Evolutionary conservation across 2,329 filamentous ascomycete species (phyloP), one percentile per base, ranked within the genome.

Genomic region (Trichoderma arundinaceum): DNA sequence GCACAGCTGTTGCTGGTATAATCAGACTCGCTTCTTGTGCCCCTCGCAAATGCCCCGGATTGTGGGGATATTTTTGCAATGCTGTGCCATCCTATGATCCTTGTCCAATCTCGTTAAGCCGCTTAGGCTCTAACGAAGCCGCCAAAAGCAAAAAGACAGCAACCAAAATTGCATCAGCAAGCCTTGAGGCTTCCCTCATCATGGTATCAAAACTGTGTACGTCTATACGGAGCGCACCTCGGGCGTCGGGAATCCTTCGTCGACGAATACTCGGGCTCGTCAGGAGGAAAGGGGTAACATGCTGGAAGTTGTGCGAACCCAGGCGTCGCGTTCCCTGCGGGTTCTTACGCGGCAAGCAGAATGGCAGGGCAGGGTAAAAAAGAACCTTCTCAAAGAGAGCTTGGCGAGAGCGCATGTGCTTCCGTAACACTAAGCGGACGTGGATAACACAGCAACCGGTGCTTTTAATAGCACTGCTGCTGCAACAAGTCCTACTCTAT

Each of bases 21-120:
- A 33, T 28, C 44, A 48, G 15, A 39, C 17, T 39, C 43, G 44
- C 44, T 49, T 28, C 33, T 35, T 39, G 17, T 28, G 44, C 33
- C 57, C 57, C 57, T 41, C 57, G 15, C 35, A 49, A 39, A 51
- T 60, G 57, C 57, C 58, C 58, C 48, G 38, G 58, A 61, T 52
- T 61, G 46, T 43, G 38, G 58, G 48, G 58, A 52, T 22, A 33
- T n/a, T 46, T 35, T 17, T 53, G 32, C 59, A 17, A 54, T 54
- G 38, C 6, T 7, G 48, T 62, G 32, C 19, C 48, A 44, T 35
- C n/a, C 48, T 33, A 38, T 17, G 22, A 54, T 38, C 59, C 49
- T 38, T 46, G 59, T 35, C 49, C 17, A 63, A 54, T 54, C 17
- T 53, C 48, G 39, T 28, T 8, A 38, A 28, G 39, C 32, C 28